Evolutionary conservation across 257 asterid species (phyloP).

Genomic region (Nicotiana tomentosiformis): DNA sequence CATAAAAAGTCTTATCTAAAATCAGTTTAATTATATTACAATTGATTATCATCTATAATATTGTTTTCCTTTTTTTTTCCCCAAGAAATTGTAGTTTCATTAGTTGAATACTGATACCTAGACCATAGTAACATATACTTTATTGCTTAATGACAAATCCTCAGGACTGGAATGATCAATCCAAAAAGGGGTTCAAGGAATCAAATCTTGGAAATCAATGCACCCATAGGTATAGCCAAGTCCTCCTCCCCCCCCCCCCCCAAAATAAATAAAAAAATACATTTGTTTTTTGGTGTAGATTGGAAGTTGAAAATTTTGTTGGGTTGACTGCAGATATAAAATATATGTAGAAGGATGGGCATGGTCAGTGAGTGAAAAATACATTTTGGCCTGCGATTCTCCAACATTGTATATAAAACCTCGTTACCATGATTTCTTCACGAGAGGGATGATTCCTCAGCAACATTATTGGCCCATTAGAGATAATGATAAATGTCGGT

Average conservation of each 20-base stretch:
- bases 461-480: constrained; percentile 80
- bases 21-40: neutral
- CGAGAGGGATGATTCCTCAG: constrained; percentile 69
- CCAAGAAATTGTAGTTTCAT: neutral
- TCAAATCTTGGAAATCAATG: constrained; percentile 60
- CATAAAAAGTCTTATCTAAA: neutral
- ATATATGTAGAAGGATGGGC: constrained; percentile 87
- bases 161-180: constrained; percentile 62
- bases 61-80: neutral
- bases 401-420: constrained; percentile 61
- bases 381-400: constrained; percentile 78
- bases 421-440: constrained; percentile 73
- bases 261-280: no score
- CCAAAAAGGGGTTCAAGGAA: constrained; percentile 38
- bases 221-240: constrained; percentile 40
- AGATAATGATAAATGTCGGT: constrained; percentile 56
- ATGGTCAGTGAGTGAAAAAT: constrained; percentile 89
- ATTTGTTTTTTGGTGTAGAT: neutral
- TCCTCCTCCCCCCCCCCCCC: neutral
- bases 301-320: neutral
- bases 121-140: neutral
- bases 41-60: neutral
- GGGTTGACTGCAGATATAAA: constrained; percentile 50
- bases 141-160: neutral
- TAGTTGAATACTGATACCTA: neutral